Evolutionary conservation across 176 grass and related monocot genomes (phyloP), one percentile per base, ranked within the genome.

Genomic region (Hordeum marinum): DNA sequence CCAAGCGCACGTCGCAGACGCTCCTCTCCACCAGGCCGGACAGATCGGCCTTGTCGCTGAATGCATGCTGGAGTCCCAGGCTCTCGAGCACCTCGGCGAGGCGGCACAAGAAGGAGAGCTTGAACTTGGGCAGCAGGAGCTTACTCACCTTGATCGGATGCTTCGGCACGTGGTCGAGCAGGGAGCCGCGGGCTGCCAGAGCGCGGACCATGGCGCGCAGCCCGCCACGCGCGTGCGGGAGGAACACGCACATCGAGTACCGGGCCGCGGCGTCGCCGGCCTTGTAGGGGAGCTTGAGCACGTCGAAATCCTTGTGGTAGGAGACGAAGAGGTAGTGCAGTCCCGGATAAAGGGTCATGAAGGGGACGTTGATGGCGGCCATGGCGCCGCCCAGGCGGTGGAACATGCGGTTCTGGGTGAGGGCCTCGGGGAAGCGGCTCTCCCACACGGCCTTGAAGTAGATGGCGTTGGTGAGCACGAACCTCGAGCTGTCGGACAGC

Each of bases 401-500:
- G 34, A 68, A 68, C 66, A 21, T 8, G 34, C 17, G 66, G 66
- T 68, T 1, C 34, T 68, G 7, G 20, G 26, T 68, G 18, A 68
- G 66, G 8, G 1, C 0, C 61, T 17, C 32, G 31, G 66, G 42
- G 35, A 89, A 89, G 3, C 31, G 72, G 9, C 15, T 43, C 37
- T 25, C 17, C 87, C 87, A 89, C 21, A 4, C n/a, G 61, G 68
- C 82, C 43, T 89, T 89, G 61, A 89, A 89, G 60, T 89, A 89
- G 59, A 89, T 46, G 21, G 82, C 87, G 63, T 80, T 89, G 31
- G 50, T 35, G 18, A 59, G 29, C 29, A 78, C 35, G 57, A 78
- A n/a, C 11, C 54, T 26, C 6, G 57, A 42, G 11, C 4, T 0
- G 3, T 0, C 0, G 3, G 48, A 15, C 52, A 77, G 20, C 11